These are phyloP conservation scores for Penicillium sp. DNA, from an alignment of 2,329 filamentous ascomycete genomes.

Conservation along the genomic window DNA sequence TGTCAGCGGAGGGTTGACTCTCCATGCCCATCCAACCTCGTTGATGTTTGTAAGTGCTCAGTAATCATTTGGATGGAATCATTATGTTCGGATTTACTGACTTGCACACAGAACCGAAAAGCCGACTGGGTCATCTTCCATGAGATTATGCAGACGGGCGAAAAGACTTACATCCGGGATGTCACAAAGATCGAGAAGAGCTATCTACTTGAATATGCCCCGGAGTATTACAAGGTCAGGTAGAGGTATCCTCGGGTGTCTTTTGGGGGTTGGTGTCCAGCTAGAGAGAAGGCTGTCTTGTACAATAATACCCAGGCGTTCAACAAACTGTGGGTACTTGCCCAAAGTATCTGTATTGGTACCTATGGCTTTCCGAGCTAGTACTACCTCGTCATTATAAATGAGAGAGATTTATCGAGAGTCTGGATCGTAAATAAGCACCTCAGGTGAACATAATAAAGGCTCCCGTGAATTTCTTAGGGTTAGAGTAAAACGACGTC, in stretches of 20 bases:
- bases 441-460: neutral
- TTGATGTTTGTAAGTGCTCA: constrained; percentile 69
- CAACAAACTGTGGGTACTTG: neutral
- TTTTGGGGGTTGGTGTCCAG: neutral
- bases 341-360: too few species aligned
- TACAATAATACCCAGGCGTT: constrained; percentile 17
- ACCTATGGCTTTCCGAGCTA: too few species aligned
- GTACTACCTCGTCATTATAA: too few species aligned
- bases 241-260: constrained; percentile 7
- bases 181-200: constrained; percentile 87
- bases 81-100: constrained; percentile 11
- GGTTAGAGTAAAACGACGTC: constrained; percentile 7
- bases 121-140: constrained; percentile 96
- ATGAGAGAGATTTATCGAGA: too few species aligned
- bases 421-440: too few species aligned
- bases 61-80: neutral
- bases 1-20: constrained; percentile 70
- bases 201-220: constrained; percentile 88
- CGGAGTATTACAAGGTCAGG: constrained; percentile 69
- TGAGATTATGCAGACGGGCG: constrained; percentile 82
- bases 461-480: neutral
- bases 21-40: constrained; percentile 87
- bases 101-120: constrained; percentile 65
- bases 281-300: neutral
- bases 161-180: constrained; percentile 86